Conservation (phyloP, 2,329 filamentous ascomycete species). For the Dryadomyces quercivorus region DNA sequence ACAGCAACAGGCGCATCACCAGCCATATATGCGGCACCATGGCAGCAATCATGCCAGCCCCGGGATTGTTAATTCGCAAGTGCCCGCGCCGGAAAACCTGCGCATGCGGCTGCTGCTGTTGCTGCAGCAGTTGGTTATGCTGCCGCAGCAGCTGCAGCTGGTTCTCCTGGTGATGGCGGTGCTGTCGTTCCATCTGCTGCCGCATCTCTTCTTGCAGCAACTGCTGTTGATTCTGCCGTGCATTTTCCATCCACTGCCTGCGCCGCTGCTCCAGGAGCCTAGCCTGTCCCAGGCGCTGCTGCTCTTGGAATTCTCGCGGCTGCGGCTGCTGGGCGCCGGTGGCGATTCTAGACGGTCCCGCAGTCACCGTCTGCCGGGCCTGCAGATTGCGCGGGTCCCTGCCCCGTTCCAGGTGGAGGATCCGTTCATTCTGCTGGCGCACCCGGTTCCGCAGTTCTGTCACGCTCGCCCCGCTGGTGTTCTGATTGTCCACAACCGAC, state of each 20-base stretch:
- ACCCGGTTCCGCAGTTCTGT: neutral
- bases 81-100: slow-evolving; percentile 5
- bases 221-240: neutral
- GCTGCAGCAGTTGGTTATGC: neutral
- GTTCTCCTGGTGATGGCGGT: slow-evolving; percentile 17
- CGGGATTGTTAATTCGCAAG: slow-evolving; percentile 27
- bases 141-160: slow-evolving; percentile 10
- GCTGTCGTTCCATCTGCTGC: slow-evolving; percentile 14
- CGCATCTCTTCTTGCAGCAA: slow-evolving; percentile 4
- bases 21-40: slow-evolving; percentile 54
- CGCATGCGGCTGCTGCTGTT: neutral
- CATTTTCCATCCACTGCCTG: neutral
- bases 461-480: neutral
- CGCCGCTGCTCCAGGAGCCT: slow-evolving; percentile 5
- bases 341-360: no score
- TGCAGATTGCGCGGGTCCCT: neutral
- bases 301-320: neutral
- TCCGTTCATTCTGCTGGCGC: neutral
- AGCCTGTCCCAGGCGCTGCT: slow-evolving; percentile 4
- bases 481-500: neutral
- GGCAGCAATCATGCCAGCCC: slow-evolving; percentile 25
- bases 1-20: slow-evolving; percentile 41
- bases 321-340: neutral
- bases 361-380: neutral
- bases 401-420: neutral